Evolutionary conservation across 2,329 filamentous ascomycete genomes (phyloP).

Genomic region (Cladorrhinum sp.): DNA sequence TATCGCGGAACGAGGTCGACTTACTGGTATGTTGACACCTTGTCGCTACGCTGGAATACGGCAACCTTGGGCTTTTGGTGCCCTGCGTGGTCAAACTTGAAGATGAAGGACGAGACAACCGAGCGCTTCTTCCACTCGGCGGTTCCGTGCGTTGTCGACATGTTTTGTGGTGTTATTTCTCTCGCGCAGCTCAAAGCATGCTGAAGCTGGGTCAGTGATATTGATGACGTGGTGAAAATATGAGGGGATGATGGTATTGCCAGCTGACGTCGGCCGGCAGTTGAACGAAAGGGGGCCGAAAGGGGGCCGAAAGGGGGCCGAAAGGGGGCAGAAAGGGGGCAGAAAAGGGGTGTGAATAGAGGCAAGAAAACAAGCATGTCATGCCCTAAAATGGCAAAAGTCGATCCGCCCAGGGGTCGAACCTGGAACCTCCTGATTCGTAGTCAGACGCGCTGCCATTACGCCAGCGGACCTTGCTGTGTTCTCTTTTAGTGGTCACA

Average conservation of each 20-base stretch:
- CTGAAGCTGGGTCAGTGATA: no score
- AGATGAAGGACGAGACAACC: constrained; percentile 51
- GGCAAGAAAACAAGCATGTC: background rate
- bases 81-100: constrained; percentile 41
- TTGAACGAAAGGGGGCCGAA: background rate
- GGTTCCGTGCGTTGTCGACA: background rate
- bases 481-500: no score
- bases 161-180: background rate
- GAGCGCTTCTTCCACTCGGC: constrained; percentile 33
- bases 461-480: constrained; percentile 9
- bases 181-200: background rate
- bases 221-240: no score
- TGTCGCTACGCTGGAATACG: constrained; percentile 58
- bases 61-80: constrained; percentile 47
- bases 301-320: no score
- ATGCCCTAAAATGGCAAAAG: background rate
- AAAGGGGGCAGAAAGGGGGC: background rate
- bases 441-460: constrained; percentile 11
- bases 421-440: constrained; percentile 11
- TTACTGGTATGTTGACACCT: constrained; percentile 59
- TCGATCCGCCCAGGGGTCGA: constrained; percentile 10
- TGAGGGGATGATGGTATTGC: no score
- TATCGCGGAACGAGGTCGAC: constrained; percentile 20
- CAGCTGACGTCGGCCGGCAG: background rate
- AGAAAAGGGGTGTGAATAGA: background rate